phyloP scores from a whole-genome alignment of 1,284 basidiomycete genomes.

The Ganoderma boninense region DNA sequence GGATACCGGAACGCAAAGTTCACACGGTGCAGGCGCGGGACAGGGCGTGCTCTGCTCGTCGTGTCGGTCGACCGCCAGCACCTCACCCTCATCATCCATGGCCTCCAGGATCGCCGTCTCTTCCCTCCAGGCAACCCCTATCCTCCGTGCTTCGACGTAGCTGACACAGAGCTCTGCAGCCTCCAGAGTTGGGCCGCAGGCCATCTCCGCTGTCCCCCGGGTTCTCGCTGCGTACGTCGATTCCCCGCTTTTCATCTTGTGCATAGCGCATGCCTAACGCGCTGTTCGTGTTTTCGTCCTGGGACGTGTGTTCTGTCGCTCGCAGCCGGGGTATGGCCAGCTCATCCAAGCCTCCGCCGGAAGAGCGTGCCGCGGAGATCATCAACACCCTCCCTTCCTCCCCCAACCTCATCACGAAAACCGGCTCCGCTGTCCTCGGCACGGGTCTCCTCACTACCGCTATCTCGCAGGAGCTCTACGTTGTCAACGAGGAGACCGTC shows the following conservation, averaged over 20 bases:
- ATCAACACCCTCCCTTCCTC: slow-evolving; percentile 94
- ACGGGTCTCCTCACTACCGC: slow-evolving; percentile 92
- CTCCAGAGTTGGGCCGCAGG: slow-evolving; percentile 62
- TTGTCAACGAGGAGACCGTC: slow-evolving; percentile 95
- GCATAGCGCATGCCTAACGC: slow-evolving; percentile 1
- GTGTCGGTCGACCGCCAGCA: slow-evolving; percentile 32
- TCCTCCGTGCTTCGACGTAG: slow-evolving; percentile 29
- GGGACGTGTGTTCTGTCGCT: background rate
- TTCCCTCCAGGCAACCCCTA: slow-evolving; percentile 70
- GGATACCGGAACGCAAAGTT: slow-evolving; percentile 25
- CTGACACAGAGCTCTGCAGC: slow-evolving; percentile 20
- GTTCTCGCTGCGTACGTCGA: slow-evolving; percentile 63
- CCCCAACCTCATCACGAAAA: slow-evolving; percentile 92
- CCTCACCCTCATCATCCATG: slow-evolving; percentile 47
- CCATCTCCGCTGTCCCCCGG: slow-evolving; percentile 60
- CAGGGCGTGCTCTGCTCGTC: slow-evolving; percentile 24
- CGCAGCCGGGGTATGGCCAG: slow-evolving; percentile 71
- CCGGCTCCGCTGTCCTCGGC: slow-evolving; percentile 90
- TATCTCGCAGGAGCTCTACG: slow-evolving; percentile 98
- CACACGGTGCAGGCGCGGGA: slow-evolving; percentile 21
- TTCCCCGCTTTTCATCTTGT: slow-evolving; percentile 7
- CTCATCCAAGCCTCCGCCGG: slow-evolving; percentile 69
- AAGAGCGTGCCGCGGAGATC: slow-evolving; percentile 90
- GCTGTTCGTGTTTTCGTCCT: background rate
- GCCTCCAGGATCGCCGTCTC: slow-evolving; percentile 76